Evolutionary conservation across 148 eudicot species (phyloP), one percentile per base, ranked within the genome.

Genomic region (Camellia lanceoleosa): DNA sequence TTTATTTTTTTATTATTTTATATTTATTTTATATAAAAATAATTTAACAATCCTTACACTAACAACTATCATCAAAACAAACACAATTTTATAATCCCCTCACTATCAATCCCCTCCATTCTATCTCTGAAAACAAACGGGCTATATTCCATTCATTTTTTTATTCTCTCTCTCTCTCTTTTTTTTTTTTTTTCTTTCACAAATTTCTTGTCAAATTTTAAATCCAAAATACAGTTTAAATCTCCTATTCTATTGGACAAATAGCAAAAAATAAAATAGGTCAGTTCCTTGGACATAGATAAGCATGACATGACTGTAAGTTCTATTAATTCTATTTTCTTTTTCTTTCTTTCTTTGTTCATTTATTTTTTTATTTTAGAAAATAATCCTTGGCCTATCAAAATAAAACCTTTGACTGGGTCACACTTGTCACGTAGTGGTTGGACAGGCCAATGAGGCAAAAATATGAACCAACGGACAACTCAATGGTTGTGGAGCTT

Each of bases 401-500:
- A 75, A 56, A 4, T 7, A 58, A 52, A 74, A 15, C 46, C 14
- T 38, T 15, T 56, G 14, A 41, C 42, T 58, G 64, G 77, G 51
- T 7, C 23, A 51, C 54, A 75, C 68, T 46, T 44, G 68, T 58
- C 67, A 60, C 2, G 44, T 65, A 19, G 11, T 46, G 49, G 23
- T 61, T 44, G 68, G 3, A 9, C 55, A 46, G 20, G 54, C 78
- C 68, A 60, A 10, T 42, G 81, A 71, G 51, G 68, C 44, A 46
- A 70, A 71, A 72, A 43, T 15, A 30, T 61, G 77, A 56, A 52
- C 82, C 38, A 79, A 20, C 78, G 43, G 69, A 41, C 51, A 60
- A 58, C 52, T 59, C 60, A 5, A 20, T 46, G 23, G 59, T 38
- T n/a, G 56, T 76, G 30, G 51, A 44, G 69, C 58, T 68, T 49